Percentiles rank a stretch among this genome's conserved stretches.
These are phyloP conservation scores for Striga asiatica DNA, from an alignment of 257 asterid genomes.

Conservation along the genomic window DNA sequence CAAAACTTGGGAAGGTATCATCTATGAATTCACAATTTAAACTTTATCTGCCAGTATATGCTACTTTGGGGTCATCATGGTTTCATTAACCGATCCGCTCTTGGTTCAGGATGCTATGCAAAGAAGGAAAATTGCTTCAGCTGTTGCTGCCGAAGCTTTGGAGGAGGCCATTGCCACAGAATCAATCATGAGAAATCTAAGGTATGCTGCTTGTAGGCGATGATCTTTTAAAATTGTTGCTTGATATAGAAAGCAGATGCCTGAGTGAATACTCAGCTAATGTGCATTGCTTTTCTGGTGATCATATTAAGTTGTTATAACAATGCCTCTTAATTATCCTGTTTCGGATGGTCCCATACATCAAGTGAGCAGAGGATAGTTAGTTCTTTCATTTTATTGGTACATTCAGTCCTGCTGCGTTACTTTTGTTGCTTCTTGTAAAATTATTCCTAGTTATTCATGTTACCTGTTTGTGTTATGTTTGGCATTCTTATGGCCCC, in stretches of 20 bases:
- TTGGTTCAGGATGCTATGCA: conserved; percentile 77
- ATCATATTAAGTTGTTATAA: no score
- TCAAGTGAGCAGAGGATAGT: no score
- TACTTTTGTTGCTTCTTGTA: background rate
- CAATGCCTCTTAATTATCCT: no score
- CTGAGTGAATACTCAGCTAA: no score
- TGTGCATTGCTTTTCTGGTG: no score
- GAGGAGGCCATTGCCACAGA: conserved; percentile 93
- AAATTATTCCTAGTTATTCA: background rate
- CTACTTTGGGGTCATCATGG: background rate
- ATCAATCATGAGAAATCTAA: conserved; percentile 67
- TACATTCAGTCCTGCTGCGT: background rate
- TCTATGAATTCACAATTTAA: no score
- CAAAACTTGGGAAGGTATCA: conserved; percentile 81
- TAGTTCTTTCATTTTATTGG: background rate
- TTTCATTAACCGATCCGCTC: no score
- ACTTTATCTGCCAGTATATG: background rate
- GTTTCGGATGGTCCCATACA: no score
- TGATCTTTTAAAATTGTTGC: background rate
- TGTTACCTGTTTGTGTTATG: background rate
- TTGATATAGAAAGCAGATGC: background rate
- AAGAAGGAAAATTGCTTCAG: conserved; percentile 70
- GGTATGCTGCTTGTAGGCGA: conserved; percentile 27
- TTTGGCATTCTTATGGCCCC: background rate
- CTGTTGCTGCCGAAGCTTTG: conserved; percentile 94